Evolutionary conservation across 108 stramenopile species (phyloP), one percentile per base, ranked within the genome.

Genomic region (Cyclotella choctawhatcheeana): DNA sequence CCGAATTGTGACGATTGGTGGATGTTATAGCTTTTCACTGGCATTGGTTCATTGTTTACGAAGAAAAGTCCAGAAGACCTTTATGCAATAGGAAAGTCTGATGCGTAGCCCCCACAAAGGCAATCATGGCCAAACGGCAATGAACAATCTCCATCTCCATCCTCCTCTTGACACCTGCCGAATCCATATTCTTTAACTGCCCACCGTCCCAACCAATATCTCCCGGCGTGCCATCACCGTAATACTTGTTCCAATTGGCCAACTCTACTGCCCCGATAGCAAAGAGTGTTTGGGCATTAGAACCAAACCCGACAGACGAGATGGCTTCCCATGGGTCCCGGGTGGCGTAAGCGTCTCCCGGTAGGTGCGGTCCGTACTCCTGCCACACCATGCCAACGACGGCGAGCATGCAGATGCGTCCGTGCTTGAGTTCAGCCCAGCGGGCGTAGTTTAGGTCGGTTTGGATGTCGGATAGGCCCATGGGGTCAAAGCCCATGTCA

Each of bases 401-500:
- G 43, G 93, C 93, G 56, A 90, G 87, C 93, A 91, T 91, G 68
- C 74, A 74, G 48, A 77, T 55, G 69, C 83, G 84, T 50, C 88
- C 76, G 91, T 98, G 90, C 90, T 97, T 89, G 51, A 93, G 61
- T 73, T 93, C 92, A 25, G 90, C 86, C 85, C 90, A 90, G 74
- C 97, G 81, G 92, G 97, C 93, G 85, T 91, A 83, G 82, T 84
- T 59, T 74, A 91, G 58, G 87, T 86, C 79, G 60, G 92, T 94
- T 58, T 92, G 85, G 66, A 91, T 93, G 52, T 86, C 82, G 6
- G 91, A 96, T 60, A 98, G 93, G 50, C 96, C 93, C 84, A 98
- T 95, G 69, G 98, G 98, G 81, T 98, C 98, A 70, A 96, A 96
- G 31, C 97, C 97, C 71, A 95, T 89, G 67, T 98, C 98, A 43